These are phyloP conservation scores for Zasmidium citrigriseum DNA, from an alignment of 2,329 filamentous ascomycete genomes.

Conservation along the genomic window DNA sequence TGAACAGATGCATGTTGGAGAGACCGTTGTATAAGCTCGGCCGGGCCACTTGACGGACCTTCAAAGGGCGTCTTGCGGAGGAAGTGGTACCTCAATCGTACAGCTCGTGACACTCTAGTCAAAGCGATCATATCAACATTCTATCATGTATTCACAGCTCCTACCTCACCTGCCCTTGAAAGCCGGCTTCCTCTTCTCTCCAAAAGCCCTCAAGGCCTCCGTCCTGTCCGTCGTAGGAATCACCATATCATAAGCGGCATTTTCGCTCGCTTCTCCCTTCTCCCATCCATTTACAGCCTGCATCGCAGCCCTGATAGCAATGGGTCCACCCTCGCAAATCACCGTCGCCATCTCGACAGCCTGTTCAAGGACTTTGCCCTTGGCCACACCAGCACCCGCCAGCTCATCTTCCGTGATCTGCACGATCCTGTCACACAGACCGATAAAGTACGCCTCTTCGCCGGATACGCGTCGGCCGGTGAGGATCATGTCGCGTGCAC, in stretches of 20 bases:
- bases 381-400: conserved; percentile 55
- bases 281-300: conserved; percentile 72
- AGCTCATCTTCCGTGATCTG: conserved; percentile 67
- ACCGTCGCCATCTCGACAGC: conserved; percentile 76
- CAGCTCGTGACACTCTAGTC: too few relatives aligned
- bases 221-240: conserved; percentile 81
- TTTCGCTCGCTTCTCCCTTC: conserved; percentile 73
- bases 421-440: conserved; percentile 85
- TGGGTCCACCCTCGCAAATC: conserved; percentile 86
- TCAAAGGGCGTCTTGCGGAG: too few relatives aligned
- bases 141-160: not conserved
- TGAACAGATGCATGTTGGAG: too few relatives aligned
- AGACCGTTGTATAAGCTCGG: too few relatives aligned
- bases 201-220: conserved; percentile 86
- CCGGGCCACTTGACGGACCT: too few relatives aligned
- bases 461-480: conserved; percentile 84
- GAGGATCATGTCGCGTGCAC: conserved; percentile 86
- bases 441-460: conserved; percentile 86
- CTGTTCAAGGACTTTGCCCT: conserved; percentile 70
- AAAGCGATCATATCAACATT: conserved; percentile 1
- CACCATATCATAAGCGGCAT: conserved; percentile 80
- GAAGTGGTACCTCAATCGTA: too few relatives aligned
- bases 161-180: conserved; percentile 58
- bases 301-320: conserved; percentile 78
- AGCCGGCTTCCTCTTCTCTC: conserved; percentile 70